Evolutionary conservation across 2,329 filamentous ascomycete genomes (phyloP).

Genomic region (Periconia sp.): DNA sequence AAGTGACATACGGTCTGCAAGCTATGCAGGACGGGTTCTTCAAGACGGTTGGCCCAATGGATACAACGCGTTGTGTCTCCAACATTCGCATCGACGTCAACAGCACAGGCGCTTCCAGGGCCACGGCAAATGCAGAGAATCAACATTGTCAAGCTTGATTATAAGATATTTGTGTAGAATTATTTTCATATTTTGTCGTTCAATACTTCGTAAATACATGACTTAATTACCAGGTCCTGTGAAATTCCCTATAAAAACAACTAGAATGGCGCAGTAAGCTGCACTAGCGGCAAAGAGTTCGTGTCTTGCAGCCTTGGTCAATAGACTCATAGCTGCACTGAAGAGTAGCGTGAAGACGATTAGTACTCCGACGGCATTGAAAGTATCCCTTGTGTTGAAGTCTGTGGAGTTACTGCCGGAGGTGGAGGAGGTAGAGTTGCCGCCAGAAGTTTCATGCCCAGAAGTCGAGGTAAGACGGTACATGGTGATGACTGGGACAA

Average conservation of each 20-base stretch:
- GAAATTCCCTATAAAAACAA: slow-evolving; percentile 50
- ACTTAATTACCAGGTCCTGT: slow-evolving; percentile 38
- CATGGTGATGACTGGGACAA: slow-evolving; percentile 50
- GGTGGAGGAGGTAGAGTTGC: not conserved
- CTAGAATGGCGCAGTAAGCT: slow-evolving; percentile 48
- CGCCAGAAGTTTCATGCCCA: slow-evolving; percentile 4
- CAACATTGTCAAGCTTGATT: too few species aligned
- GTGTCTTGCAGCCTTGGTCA: slow-evolving; percentile 45
- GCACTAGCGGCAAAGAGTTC: slow-evolving; percentile 48
- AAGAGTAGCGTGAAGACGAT: slow-evolving; percentile 51
- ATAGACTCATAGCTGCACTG: slow-evolving; percentile 43
- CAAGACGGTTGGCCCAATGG: too few species aligned
- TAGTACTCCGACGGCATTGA: slow-evolving; percentile 50
- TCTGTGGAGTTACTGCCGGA: slow-evolving; percentile 4
- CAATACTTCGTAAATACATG: slow-evolving; percentile 7
- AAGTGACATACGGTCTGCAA: too few species aligned
- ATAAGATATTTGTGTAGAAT: too few species aligned
- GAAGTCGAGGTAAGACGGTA: slow-evolving; percentile 43
- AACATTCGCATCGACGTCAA: too few species aligned
- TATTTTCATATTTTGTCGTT: too few species aligned
- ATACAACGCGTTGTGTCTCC: too few species aligned
- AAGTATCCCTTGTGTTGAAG: slow-evolving; percentile 32
- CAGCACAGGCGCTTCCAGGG: too few species aligned
- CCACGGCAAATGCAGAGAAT: too few species aligned
- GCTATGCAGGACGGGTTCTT: too few species aligned